phyloP scores from a whole-genome alignment of 495 filamentous ascomycete species.

The Cercophora scortea region DNA sequence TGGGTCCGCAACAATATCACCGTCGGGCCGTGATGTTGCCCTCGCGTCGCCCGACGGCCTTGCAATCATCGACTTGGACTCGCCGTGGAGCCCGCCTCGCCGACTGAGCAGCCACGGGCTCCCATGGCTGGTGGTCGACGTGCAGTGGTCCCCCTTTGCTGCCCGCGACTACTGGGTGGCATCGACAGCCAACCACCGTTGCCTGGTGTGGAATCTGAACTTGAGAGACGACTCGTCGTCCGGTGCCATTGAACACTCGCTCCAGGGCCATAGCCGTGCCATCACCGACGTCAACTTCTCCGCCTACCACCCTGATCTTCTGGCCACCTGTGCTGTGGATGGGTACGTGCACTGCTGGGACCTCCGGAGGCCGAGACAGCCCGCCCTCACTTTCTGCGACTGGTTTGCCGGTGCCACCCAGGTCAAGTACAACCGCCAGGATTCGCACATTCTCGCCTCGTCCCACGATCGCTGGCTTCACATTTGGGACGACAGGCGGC shows the following conservation, averaged over 20 bases:
- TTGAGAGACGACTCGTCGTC: constrained; percentile 63
- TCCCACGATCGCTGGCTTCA: constrained; percentile 80
- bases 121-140: constrained; percentile 95
- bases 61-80: constrained; percentile 90
- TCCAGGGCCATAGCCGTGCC: constrained; percentile 80
- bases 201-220: constrained; percentile 88
- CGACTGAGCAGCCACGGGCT: constrained; percentile 74
- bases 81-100: constrained; percentile 78
- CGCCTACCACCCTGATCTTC: constrained; percentile 78
- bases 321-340: constrained; percentile 89
- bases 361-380: constrained; percentile 64
- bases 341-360: constrained; percentile 95
- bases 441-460: constrained; percentile 77
- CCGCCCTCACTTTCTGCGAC: constrained; percentile 77
- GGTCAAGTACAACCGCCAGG: constrained; percentile 89
- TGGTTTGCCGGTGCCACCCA: constrained; percentile 94
- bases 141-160: constrained; percentile 95
- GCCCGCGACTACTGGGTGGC: constrained; percentile 86
- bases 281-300: constrained; percentile 98
- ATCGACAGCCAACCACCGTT: constrained; percentile 90
- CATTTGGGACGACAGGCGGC: constrained; percentile 85
- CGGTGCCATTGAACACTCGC: constrained; percentile 72
- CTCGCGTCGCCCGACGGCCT: constrained; percentile 84
- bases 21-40: constrained; percentile 85
- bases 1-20: constrained; percentile 70